Percentiles rank a stretch among this genome's conserved stretches.
phyloP scores from a whole-genome alignment of 345 rosid genomes.

The Brassica rapa region DNA sequence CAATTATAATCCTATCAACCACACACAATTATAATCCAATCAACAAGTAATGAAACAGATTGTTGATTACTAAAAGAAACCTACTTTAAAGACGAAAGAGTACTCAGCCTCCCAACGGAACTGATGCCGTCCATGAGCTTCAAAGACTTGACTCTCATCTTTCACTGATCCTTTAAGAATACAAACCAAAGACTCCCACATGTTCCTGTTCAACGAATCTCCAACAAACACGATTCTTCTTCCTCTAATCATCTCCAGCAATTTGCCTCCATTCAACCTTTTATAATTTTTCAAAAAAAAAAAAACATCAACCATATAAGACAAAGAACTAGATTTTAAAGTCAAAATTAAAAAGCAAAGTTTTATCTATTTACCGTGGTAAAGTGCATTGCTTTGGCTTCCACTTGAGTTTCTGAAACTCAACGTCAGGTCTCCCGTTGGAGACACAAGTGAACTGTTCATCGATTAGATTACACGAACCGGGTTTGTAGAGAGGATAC shows the following conservation, averaged over 20 bases:
- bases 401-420: conserved; percentile 78
- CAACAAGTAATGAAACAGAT: neutral
- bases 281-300: neutral
- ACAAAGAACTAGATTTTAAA: neutral
- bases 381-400: conserved; percentile 79
- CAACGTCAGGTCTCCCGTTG: conserved; percentile 82
- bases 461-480: conserved; percentile 81
- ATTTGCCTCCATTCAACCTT: conserved; percentile 50
- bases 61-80: conserved; percentile 3
- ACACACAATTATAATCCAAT: conserved; percentile 2
- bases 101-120: conserved; percentile 86
- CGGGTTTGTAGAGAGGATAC: conserved; percentile 90
- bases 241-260: conserved; percentile 80
- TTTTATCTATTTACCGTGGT: conserved; percentile 58
- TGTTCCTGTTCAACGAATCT: conserved; percentile 87
- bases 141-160: conserved; percentile 68
- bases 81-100: conserved; percentile 82
- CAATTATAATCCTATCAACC: conserved; percentile 65
- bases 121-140: conserved; percentile 67
- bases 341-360: neutral
- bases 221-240: conserved; percentile 90
- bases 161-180: conserved; percentile 67
- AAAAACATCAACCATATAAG: neutral
- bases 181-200: conserved; percentile 98
- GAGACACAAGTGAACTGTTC: conserved; percentile 74